These are phyloP conservation scores for Solanum gandarillasii DNA, from an alignment of 257 asterid genomes.

Conservation along the genomic window DNA sequence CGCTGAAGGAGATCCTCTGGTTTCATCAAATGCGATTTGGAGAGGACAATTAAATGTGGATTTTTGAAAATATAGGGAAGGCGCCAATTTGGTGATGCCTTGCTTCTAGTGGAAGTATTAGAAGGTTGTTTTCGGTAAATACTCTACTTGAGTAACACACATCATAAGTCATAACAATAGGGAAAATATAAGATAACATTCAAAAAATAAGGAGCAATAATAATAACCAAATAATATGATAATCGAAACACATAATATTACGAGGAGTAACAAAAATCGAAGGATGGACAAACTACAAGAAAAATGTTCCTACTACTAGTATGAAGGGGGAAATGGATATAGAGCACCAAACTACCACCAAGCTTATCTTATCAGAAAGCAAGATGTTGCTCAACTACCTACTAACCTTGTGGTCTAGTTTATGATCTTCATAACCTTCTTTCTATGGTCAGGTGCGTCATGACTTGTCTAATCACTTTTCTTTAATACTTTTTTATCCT, in stretches of 20 bases:
- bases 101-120: neutral
- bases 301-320: neutral
- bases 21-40: constrained; percentile 19
- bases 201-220: neutral
- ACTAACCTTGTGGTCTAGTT: accelerated
- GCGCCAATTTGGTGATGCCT: neutral
- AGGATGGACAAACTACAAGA: neutral
- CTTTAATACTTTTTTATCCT: neutral
- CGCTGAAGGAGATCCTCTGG: constrained; percentile 54
- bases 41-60: neutral
- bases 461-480: neutral
- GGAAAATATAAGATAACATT: neutral
- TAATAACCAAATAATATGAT: too few species aligned
- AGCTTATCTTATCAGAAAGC: too few species aligned
- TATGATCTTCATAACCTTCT: neutral
- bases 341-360: neutral
- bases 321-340: neutral
- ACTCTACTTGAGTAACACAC: neutral
- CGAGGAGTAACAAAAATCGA: too few species aligned
- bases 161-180: too few species aligned
- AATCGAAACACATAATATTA: too few species aligned
- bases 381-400: too few species aligned
- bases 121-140: neutral
- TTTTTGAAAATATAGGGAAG: neutral
- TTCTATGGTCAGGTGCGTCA: accelerated